Evolutionary conservation across 768 basidiomycete species (phyloP), one percentile per base, ranked within the genome.

Genomic region (Suillus occidentalis): DNA sequence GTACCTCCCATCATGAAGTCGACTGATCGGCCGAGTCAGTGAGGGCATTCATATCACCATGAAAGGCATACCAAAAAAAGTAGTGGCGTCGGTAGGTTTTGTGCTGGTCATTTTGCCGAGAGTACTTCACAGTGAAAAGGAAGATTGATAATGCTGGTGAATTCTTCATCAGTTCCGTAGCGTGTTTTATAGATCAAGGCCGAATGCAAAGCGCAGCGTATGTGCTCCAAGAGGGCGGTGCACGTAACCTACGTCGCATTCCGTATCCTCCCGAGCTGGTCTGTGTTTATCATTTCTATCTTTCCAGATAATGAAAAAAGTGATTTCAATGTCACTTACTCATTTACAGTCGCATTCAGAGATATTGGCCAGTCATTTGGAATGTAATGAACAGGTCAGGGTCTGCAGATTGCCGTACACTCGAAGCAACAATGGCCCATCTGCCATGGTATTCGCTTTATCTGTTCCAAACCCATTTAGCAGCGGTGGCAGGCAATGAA

Each of bases 1-100:
- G 74, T 73, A 34, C 78, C 77, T 14, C 77, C 78, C 75, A 77
- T 77, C 71, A 78, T 68, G 65, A 78, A 78, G 63, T 78, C 73
- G 42, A 75, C 79, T 80, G 58, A 58, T 2, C 25, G 16, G 4
- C 6, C 25, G 25, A 43, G 42, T 66, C 22, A 76, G 61, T 64
- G 22, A 31, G 45, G 9, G 28, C 42, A 13, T 13, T 8, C n/a
- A 55, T 6, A 1, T 57, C 25, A 43, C 13, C 14, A 16, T 59
- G 36, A 22, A 43, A 45, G 22, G 62, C 68, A 60, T 34, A 39
- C 74, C 66, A 47, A 73, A 53, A 55, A 76, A 75, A 31, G 56
- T 63, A 34, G 66, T 72, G 7, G 61, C 34, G 10, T 58, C 64
- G 12, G 20, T 58, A 14, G 55, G 28, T 28, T 60, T 63, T 14